phyloP scores from a whole-genome alignment of 768 basidiomycete species.

The Suillus clintonianus region DNA sequence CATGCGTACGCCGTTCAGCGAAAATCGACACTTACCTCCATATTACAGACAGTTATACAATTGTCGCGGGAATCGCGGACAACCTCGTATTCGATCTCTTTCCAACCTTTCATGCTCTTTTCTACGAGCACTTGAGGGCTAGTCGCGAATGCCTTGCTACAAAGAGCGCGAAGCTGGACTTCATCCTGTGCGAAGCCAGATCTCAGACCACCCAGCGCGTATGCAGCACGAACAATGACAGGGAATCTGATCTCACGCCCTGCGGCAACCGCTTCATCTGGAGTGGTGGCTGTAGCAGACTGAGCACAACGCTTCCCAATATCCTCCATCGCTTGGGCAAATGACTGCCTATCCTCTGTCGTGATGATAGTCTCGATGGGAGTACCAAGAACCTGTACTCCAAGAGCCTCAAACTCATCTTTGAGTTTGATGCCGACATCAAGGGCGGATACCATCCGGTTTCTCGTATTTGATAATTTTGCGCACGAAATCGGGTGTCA shows the following conservation, averaged over 20 bases:
- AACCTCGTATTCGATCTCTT: conserved; percentile 99
- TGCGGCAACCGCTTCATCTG: too few species aligned
- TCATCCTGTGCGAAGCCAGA: too few species aligned
- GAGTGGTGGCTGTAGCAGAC: conserved; percentile 83
- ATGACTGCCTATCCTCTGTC: conserved; percentile 95
- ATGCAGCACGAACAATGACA: too few species aligned
- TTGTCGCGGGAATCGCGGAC: conserved; percentile 97
- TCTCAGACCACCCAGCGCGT: too few species aligned
- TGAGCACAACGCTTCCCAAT: conserved; percentile 96
- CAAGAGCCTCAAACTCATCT: too few species aligned
- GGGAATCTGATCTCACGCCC: too few species aligned
- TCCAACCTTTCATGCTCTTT: conserved; percentile 99
- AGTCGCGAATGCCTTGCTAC: conserved; percentile 96
- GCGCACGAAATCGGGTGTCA: conserved; percentile 98
- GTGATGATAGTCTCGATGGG: conserved; percentile 95
- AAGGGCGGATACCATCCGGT: too few species aligned
- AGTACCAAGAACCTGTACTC: too few species aligned
- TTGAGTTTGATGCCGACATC: too few species aligned
- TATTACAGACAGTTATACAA: conserved; percentile 99
- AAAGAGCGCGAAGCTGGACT: too few species aligned
- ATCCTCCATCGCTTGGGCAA: conserved; percentile 91
- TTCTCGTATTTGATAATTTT: too few species aligned
- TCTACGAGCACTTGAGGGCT: conserved; percentile 99
- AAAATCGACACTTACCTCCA: conserved; percentile 84
- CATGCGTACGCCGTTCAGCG: too few species aligned